phyloP scores from a whole-genome alignment of 441 rosid genomes.

The Populus hybrid region DNA sequence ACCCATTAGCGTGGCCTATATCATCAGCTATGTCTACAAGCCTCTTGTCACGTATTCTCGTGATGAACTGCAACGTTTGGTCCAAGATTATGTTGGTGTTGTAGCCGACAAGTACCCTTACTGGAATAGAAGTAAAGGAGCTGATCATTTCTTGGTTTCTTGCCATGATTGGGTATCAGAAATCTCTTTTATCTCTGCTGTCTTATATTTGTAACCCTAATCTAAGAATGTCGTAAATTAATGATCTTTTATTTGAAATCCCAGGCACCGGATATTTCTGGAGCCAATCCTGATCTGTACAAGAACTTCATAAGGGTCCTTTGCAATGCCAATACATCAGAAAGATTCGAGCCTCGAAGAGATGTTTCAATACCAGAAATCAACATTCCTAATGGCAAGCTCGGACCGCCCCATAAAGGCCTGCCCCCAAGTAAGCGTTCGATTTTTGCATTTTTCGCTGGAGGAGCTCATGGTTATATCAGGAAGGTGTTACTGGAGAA shows the following conservation, averaged over 20 bases:
- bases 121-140: slow-evolving; percentile 40
- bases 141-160: slow-evolving; percentile 47
- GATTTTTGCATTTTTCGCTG: slow-evolving; percentile 59
- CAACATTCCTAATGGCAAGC: slow-evolving; percentile 35
- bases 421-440: slow-evolving; percentile 32
- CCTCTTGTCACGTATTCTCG: slow-evolving; percentile 45
- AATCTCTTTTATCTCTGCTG: background rate
- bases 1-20: slow-evolving; percentile 50
- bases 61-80: slow-evolving; percentile 33
- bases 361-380: slow-evolving; percentile 75
- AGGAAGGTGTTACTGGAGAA: slow-evolving; percentile 46
- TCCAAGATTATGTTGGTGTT: slow-evolving; percentile 35
- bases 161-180: slow-evolving; percentile 52
- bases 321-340: slow-evolving; percentile 85
- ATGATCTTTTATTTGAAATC: background rate
- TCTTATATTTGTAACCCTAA: too few species aligned
- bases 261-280: slow-evolving; percentile 66
- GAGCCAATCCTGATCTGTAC: slow-evolving; percentile 38
- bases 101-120: slow-evolving; percentile 34
- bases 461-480: slow-evolving; percentile 64
- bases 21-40: slow-evolving; percentile 38
- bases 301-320: slow-evolving; percentile 54
- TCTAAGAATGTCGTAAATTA: background rate
- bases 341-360: slow-evolving; percentile 64
- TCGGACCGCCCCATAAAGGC: slow-evolving; percentile 33